Base-by-base conservation (phyloP, 169 alveolate species). In the Cryptosporidium muris region DNA sequence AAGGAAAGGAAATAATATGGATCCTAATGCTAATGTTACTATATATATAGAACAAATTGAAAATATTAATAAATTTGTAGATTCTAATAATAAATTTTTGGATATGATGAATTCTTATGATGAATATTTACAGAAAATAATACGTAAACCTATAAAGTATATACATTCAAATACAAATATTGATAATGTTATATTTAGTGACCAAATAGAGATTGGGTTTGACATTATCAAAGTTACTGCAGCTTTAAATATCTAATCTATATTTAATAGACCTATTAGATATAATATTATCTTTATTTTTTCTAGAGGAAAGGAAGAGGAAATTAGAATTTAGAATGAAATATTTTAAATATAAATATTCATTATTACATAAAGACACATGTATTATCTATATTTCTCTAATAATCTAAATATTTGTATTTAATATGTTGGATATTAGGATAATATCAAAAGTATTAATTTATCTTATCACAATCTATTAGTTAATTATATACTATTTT, bases 1-100 rank as follows among this genome's bases (percentile, higher is more conserved):
- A 42, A 90, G 95, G 85, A 92, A 93, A 80, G 68, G 60, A 34
- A 74, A 74, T 47, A 74, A 74, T 56, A 74, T 74, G 85, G 85
- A 74, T 58, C 85, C 85, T 7, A 68, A 74, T 47, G 66, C 68
- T n/a, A 47, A 74, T 74, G 68, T 74, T 2, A 60, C 56, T 8
- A 74, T 74, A 9, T 60, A 42, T 36, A 16, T 74, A 36, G 60
- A 74, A 48, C 34, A 58, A 37, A 45, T 74, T 14, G 16, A 47
- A 4, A 56, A 40, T 4, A 34, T 14, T 2, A 43, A 60, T 4
- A 37, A 25, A 16, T 12, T 25, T 25, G 0, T 25, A 25, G 25
- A 25, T 25, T 25, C 25, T 25, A 34, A 14, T n/a, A 60, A 63
- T n/a, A 56, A 42, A 9, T 74, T 74, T 16, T 14, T 14, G 3